Evolutionary conservation across 306 rosid species (phyloP).

Genomic region (Cicer arietinum): DNA sequence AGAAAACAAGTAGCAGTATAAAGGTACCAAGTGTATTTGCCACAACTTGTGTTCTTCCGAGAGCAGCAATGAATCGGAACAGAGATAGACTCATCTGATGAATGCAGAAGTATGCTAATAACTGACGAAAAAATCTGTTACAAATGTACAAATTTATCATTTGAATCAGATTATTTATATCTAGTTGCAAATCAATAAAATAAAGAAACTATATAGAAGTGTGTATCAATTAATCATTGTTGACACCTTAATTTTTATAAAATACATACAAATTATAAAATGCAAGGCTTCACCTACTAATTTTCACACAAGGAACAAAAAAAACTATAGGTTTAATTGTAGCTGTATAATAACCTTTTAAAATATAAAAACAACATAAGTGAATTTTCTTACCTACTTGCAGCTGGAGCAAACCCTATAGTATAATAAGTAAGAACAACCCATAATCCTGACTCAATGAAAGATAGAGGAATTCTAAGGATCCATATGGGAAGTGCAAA

Average conservation of each 20-base stretch:
- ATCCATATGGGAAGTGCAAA: conserved; percentile 78
- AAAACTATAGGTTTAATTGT: neutral
- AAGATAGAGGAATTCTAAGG: conserved; percentile 72
- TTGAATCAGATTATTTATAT: conserved; percentile 20
- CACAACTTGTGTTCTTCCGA: conserved; percentile 77
- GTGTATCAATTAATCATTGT: neutral
- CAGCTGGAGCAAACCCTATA: conserved; percentile 79
- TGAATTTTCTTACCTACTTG: conserved; percentile 63
- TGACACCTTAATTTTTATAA: neutral
- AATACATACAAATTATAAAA: conserved; percentile 6
- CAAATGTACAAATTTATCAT: conserved; percentile 19
- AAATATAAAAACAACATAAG: conserved; percentile 8
- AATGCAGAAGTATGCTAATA: conserved; percentile 75
- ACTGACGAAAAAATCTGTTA: conserved; percentile 77
- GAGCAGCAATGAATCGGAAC: conserved; percentile 80
- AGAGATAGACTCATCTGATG: conserved; percentile 84
- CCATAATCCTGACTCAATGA: conserved; percentile 78
- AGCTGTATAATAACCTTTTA: neutral
- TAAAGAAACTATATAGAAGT: conserved; percentile 4
- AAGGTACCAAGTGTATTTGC: conserved; percentile 71
- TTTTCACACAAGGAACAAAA: conserved; percentile 22
- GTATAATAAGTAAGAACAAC: conserved; percentile 73
- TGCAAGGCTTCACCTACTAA: conserved; percentile 1
- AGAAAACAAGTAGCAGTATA: conserved; percentile 65
- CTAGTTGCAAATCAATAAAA: conserved; percentile 25